phyloP scores from a whole-genome alignment of 2,329 filamentous ascomycete species.

The Phoma sp. region DNA sequence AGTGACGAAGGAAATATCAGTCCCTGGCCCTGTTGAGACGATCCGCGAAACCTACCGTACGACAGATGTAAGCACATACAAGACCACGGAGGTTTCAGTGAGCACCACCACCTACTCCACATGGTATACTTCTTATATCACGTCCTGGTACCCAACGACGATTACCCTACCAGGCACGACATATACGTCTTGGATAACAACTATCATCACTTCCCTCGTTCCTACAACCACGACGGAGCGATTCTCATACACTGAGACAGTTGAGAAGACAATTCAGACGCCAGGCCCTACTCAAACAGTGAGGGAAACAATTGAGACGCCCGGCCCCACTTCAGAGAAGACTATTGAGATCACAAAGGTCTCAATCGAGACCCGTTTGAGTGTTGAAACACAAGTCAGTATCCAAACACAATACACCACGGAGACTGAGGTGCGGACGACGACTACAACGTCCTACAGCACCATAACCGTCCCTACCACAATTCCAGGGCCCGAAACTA shows the following conservation, averaged over 20 bases:
- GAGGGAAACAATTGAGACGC: constrained; percentile 1
- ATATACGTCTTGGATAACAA: not conserved
- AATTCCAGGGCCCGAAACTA: not conserved
- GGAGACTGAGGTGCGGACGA: not conserved
- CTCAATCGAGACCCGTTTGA: constrained; percentile 9
- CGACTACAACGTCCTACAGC: constrained; percentile 1
- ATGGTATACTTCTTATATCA: constrained; percentile 2
- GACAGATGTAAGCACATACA: constrained; percentile 7
- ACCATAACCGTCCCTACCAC: not conserved
- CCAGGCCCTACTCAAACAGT: constrained; percentile 6
- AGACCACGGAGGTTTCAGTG: constrained; percentile 7
- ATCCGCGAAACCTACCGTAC: not conserved
- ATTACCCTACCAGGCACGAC: constrained; percentile 3
- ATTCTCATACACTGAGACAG: not conserved
- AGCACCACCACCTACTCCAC: constrained; percentile 14
- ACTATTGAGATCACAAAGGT: constrained; percentile 4
- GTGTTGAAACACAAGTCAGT: not conserved
- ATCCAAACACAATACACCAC: not conserved
- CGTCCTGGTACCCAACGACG: constrained; percentile 1
- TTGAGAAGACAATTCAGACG: constrained; percentile 11
- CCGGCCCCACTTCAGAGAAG: constrained; percentile 9
- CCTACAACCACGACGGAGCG: constrained; percentile 4
- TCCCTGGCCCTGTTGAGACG: constrained; percentile 25
- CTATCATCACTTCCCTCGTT: not conserved
- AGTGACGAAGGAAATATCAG: constrained; percentile 20